Base-by-base conservation (phyloP, 208 protist species). In the Polymyxa betae region DNA sequence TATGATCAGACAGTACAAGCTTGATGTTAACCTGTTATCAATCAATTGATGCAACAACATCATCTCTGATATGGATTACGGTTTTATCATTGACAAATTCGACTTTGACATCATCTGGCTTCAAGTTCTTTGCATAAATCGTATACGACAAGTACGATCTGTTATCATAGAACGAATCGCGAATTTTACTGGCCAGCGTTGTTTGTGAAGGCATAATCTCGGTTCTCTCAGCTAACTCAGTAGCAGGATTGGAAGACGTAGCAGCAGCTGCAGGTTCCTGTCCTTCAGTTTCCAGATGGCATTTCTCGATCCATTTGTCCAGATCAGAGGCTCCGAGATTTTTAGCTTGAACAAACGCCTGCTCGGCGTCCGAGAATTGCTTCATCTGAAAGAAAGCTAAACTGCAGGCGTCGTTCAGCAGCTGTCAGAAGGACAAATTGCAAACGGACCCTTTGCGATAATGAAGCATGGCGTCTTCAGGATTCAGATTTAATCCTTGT, bases 81-180 rank as follows among this genome's bases (percentile, higher is more conserved):
- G 72, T 43, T 12, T 82, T 5, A 16, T 82, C n/a, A 35, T 82
- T 35, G 16, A 82, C 12, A 82, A 60, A 60, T 24, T 82, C 16
- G 35, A 82, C 72, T 38, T 35, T 45, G 35, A 82, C 72, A 43
- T 82, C 72, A 12, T 35, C n/a, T 43, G 5, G 5, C 35, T 82
- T 82, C n/a, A 82, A 5, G 35, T 82, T 43, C n/a, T 82, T 82
- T 43, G 72, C 72, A 35, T 45, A 82, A 43, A 82, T 40, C 12
- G 40, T 43, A 40, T 40, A 40, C 16, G 72, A 38, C 5, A 43
- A 5, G 16, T 16, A 20, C 16, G 5, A 5, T n/a, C 12, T 5
- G 35, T 82, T 82, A 43, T 82, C 72, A 35, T 82, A 82, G 72
- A 82, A 82, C 40, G 72, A 82, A 40, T 82, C 72, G 10, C 72